phyloP scores from a whole-genome alignment of 352 stramenopile species.

The Globisporangium okanoganense region DNA sequence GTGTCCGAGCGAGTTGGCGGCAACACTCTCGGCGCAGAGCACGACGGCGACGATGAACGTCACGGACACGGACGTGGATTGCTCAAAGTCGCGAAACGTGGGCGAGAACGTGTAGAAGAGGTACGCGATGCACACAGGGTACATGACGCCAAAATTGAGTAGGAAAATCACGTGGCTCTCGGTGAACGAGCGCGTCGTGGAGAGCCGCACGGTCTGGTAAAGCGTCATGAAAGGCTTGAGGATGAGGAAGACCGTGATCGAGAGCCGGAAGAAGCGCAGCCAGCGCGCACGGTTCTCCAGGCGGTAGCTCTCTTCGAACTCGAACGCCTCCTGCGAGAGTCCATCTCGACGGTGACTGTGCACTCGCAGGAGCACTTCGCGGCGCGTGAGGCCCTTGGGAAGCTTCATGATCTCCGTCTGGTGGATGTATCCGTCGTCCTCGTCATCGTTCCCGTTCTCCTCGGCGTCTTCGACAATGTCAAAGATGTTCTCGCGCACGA shows the following conservation, averaged over 20 bases:
- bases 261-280: constrained; percentile 66
- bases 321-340: constrained; percentile 46
- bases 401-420: constrained; percentile 75
- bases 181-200: constrained; percentile 39
- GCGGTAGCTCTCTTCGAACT: constrained; percentile 75
- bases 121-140: constrained; percentile 52
- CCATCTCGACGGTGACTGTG: constrained; percentile 26
- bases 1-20: constrained; percentile 64
- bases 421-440: constrained; percentile 18
- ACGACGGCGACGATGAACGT: constrained; percentile 56
- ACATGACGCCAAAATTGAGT: constrained; percentile 79
- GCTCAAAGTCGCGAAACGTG: constrained; percentile 54
- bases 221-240: constrained; percentile 77
- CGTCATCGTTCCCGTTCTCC: constrained; percentile 24
- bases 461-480: constrained; percentile 73
- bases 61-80: constrained; percentile 43
- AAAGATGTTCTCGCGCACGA: constrained; percentile 71
- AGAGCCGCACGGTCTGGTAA: constrained; percentile 55
- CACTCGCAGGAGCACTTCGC: constrained; percentile 58
- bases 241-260: constrained; percentile 58
- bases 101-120: constrained; percentile 72
- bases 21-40: constrained; percentile 61
- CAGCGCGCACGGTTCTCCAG: constrained; percentile 63
- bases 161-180: constrained; percentile 68
- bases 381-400: constrained; percentile 61